These are phyloP conservation scores for Claviceps sp. DNA, from an alignment of 2,329 filamentous ascomycete genomes.

Conservation along the genomic window DNA sequence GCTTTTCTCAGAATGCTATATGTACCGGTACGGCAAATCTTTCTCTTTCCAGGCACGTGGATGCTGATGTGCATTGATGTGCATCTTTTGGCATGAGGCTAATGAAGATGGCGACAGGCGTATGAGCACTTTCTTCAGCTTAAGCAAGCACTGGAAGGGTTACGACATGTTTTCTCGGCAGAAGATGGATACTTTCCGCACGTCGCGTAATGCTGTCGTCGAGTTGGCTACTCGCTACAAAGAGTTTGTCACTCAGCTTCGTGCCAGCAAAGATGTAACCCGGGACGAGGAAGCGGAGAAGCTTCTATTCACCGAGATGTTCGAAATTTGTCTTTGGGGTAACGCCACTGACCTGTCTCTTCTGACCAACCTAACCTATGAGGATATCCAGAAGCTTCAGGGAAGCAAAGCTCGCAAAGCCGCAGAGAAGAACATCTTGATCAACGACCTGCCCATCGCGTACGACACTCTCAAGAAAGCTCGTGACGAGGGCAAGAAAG, in stretches of 20 bases:
- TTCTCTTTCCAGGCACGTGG: not conserved
- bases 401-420: slow-evolving; percentile 74
- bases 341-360: slow-evolving; percentile 93
- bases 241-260: slow-evolving; percentile 55
- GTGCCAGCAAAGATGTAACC: slow-evolving; percentile 35
- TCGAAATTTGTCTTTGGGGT: slow-evolving; percentile 92
- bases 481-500: slow-evolving; percentile 46
- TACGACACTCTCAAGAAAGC: slow-evolving; percentile 57
- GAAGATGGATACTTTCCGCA: slow-evolving; percentile 85
- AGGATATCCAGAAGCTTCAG: slow-evolving; percentile 94
- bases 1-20: slow-evolving; percentile 89
- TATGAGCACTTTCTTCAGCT: slow-evolving; percentile 63
- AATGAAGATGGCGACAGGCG: slow-evolving; percentile 36
- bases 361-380: slow-evolving; percentile 78
- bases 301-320: slow-evolving; percentile 81
- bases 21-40: slow-evolving; percentile 51
- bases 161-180: slow-evolving; percentile 86
- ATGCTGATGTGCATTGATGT: not conserved
- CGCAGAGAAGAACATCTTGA: slow-evolving; percentile 81
- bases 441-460: slow-evolving; percentile 66
- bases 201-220: slow-evolving; percentile 72
- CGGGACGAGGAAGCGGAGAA: slow-evolving; percentile 56
- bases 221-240: slow-evolving; percentile 71
- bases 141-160: slow-evolving; percentile 69
- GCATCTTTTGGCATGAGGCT: not conserved